These are phyloP conservation scores for Chaetomium strumarium DNA, from an alignment of 2,329 filamentous ascomycete species.

Conservation along the genomic window DNA sequence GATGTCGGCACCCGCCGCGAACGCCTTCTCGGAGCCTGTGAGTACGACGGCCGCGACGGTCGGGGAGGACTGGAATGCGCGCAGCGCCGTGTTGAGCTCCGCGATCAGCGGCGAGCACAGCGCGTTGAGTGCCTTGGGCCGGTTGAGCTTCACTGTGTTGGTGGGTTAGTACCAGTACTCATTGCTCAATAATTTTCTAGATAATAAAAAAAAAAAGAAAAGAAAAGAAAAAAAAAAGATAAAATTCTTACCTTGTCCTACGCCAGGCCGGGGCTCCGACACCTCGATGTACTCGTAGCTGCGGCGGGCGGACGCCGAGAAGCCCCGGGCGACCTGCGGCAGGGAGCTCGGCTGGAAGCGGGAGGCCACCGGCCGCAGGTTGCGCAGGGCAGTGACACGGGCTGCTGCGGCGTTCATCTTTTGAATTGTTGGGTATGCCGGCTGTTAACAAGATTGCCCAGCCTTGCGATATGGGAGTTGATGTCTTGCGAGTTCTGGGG, in stretches of 20 bases:
- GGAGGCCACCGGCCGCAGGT: constrained; percentile 51
- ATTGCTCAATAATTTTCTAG: too few species aligned
- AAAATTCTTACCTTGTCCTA: constrained; percentile 65
- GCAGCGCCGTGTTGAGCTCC: constrained; percentile 78
- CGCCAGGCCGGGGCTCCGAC: constrained; percentile 78
- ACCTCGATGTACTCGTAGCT: constrained; percentile 78
- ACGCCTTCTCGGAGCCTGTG: constrained; percentile 84
- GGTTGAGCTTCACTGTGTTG: constrained; percentile 74
- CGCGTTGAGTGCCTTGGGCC: constrained; percentile 92
- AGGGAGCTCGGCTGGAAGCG: constrained; percentile 52
- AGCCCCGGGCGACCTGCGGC: constrained; percentile 48
- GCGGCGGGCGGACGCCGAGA: constrained; percentile 38
- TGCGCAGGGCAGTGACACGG: constrained; percentile 50
- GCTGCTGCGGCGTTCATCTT: constrained; percentile 14
- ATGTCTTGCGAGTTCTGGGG: background rate
- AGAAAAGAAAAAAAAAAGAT: too few species aligned
- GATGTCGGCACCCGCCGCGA: constrained; percentile 95
- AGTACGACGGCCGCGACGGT: constrained; percentile 72
- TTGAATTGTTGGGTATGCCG: background rate
- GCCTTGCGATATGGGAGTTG: background rate
- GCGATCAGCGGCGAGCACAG: constrained; percentile 83
- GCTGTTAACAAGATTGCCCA: too few species aligned
- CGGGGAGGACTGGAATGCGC: constrained; percentile 62
- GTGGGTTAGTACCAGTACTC: background rate
- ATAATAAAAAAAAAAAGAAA: too few species aligned